Evolutionary conservation across 2,329 filamentous ascomycete species (phyloP).

Genomic region (Penicillium sp.): DNA sequence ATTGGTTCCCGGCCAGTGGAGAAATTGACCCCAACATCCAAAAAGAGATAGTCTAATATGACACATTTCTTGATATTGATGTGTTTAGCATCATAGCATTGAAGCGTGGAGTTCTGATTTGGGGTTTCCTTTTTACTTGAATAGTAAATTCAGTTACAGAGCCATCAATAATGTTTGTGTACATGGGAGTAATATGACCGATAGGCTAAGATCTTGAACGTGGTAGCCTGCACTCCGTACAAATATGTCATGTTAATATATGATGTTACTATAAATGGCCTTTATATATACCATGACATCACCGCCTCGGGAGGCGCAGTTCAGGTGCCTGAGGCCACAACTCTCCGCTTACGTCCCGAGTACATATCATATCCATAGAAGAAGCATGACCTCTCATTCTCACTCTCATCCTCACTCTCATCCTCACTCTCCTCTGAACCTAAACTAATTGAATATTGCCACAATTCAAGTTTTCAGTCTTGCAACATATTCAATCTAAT

Average conservation of each 20-base stretch:
- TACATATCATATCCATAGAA: neutral
- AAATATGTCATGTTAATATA: neutral
- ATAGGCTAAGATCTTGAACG: neutral
- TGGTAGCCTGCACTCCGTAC: neutral
- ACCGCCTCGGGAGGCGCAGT: slow-evolving; percentile 9
- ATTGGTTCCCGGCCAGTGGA: slow-evolving; percentile 33
- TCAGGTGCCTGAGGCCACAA: slow-evolving; percentile 4
- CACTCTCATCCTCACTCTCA: neutral
- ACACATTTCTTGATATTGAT: neutral
- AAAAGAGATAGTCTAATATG: slow-evolving; percentile 9
- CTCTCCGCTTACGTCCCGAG: slow-evolving; percentile 2
- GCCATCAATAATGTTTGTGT: neutral
- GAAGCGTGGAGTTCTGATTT: neutral
- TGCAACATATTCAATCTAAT: neutral
- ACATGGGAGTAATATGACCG: neutral
- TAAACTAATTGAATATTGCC: neutral
- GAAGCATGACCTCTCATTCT: neutral
- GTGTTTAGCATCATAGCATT: slow-evolving; percentile 2
- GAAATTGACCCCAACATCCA: slow-evolving; percentile 27
- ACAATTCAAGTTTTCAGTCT: neutral
- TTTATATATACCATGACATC: slow-evolving; percentile 1
- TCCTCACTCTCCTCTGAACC: neutral
- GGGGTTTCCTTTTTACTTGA: neutral
- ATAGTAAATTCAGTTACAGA: neutral
- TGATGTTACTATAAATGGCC: neutral